Evolutionary conservation across 2,329 filamentous ascomycete genomes (phyloP), one percentile per base, ranked within the genome.

Genomic region (Aspergillus caelatus): DNA sequence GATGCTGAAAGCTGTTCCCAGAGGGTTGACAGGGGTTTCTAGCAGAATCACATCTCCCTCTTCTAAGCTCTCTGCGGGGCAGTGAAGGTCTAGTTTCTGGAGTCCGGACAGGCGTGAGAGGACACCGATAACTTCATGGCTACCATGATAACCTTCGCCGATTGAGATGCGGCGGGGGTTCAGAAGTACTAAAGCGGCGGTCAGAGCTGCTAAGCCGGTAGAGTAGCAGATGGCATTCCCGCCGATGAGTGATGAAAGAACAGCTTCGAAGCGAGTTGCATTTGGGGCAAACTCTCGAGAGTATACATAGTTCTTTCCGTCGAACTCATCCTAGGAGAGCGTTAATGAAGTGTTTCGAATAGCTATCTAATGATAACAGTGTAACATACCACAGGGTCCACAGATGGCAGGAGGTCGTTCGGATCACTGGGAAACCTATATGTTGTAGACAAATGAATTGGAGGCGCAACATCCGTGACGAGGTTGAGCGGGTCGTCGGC

Each of bases 11-110:
- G 93, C 93, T 71, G 90, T 89, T 55, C 95, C 95, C 0, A 90
- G 90, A 0, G 95, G 95, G 78, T 99, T 99, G 46, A 97, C 83
- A 0, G 95, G 95, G 6, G 94, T 98, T 81, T 99, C 95, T 50
- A 98, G 84, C 75, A 97, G 91, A 60, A 99, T 85, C 2, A 98
- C 82, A 76, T 98, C 95, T 2, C 94, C 94, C 6, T 86, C 80
- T 26, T 87, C 83, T 1, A 98, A 84, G 30, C 88, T 85, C 46
- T 87, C 85, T 9, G 85, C 82, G 10, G 88, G 81, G 72, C 88
- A 91, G 71, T 90, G 86, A 14, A 98, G 85, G n/a, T 88, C 84
- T 1, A 97, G 83, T 67, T 90, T 85, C 75, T 89, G 79, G 30
- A 96, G 85, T 0, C 91, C 90, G 19, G 89, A 92, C 45, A 98